Evolutionary conservation across 306 rosid species (phyloP).

Genomic region (Ziziphus jujuba): DNA sequence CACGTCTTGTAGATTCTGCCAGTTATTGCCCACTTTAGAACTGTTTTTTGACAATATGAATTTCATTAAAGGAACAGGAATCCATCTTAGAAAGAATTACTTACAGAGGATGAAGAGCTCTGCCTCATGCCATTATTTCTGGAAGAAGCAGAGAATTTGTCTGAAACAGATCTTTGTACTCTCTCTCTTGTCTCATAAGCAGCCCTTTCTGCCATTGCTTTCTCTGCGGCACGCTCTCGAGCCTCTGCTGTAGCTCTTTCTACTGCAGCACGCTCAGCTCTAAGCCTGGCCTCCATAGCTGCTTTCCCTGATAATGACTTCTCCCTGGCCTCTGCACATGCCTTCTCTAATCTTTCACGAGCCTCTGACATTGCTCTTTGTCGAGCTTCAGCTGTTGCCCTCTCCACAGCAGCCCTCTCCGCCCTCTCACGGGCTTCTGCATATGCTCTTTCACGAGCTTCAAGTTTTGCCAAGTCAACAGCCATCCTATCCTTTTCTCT

Average conservation of each 20-base stretch:
- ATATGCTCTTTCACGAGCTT: slow-evolving; percentile 63
- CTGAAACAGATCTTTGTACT: slow-evolving; percentile 87
- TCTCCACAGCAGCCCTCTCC: slow-evolving; percentile 86
- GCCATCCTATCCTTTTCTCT: slow-evolving; percentile 93
- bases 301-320: slow-evolving; percentile 69
- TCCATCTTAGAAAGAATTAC: slow-evolving; percentile 25
- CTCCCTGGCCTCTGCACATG: slow-evolving; percentile 92
- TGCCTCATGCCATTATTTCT: slow-evolving; percentile 57
- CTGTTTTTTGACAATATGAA: slow-evolving; percentile 12
- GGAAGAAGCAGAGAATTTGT: slow-evolving; percentile 53
- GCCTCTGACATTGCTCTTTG: slow-evolving; percentile 82
- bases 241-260: slow-evolving; percentile 95
- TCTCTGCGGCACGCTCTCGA: slow-evolving; percentile 85
- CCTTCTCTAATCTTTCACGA: slow-evolving; percentile 92
- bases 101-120: slow-evolving; percentile 63
- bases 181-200: slow-evolving; percentile 62
- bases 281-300: slow-evolving; percentile 75
- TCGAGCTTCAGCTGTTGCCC: slow-evolving; percentile 81
- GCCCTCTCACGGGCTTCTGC: slow-evolving; percentile 68
- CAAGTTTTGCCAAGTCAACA: slow-evolving; percentile 70
- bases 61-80: slow-evolving; percentile 23
- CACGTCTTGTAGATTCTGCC: slow-evolving; percentile 66
- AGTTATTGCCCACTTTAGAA: slow-evolving; percentile 27
- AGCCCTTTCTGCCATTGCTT: slow-evolving; percentile 69
- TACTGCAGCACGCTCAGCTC: slow-evolving; percentile 85